Base-by-base conservation (phyloP, 2,329 filamentous ascomycete genomes). In the Cordyceps farinosa region DNA sequence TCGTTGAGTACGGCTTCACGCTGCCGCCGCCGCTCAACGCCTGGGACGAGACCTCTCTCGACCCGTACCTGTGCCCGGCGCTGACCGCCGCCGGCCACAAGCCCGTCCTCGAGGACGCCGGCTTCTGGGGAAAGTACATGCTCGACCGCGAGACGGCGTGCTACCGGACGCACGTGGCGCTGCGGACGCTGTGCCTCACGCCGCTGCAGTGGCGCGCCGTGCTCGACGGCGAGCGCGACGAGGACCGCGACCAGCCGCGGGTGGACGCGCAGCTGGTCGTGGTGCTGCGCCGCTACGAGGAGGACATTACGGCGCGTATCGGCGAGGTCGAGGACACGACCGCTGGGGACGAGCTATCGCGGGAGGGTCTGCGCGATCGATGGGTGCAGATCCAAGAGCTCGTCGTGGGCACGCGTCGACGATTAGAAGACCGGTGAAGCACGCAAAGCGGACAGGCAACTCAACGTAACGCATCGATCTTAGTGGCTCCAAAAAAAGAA, bases 1-100 rank as follows among this genome's bases (percentile, higher is more conserved):
- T 92, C 2, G 82, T 85, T 0, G 89, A 92, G 75, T 92, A 84
- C 69, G 82, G 82, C 30, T 84, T 84, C 68, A 72, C 78, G n/a
- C 71, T 81, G 29, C 67, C 66, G 10, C 65, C 66, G 30, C 79
- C 79, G 63, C 66, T 70, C 30, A 84, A 85, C 68, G 69, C 73
- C n/a, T 84, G 80, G 77, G 83, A 85, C 55, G 81, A 83, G 69
- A 74, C 78, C 2, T 71, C 70, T 11, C 72, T 85, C 3, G 82
- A 85, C 63, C 76, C 79, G 2, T 77, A 76, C n/a, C 61, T 85
- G 44, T 71, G 82, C 34, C 75, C 77, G 2, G 45, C 48, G 67
- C 73, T 67, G 64, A 65, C 82, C 36, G 67, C 72, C 32, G 52
- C 61, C 3, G 51, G 58, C 5, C 77, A 81, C 66, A 76, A 69